Conservation (phyloP, 495 filamentous ascomycete species). For the Xylaria castorea region DNA sequence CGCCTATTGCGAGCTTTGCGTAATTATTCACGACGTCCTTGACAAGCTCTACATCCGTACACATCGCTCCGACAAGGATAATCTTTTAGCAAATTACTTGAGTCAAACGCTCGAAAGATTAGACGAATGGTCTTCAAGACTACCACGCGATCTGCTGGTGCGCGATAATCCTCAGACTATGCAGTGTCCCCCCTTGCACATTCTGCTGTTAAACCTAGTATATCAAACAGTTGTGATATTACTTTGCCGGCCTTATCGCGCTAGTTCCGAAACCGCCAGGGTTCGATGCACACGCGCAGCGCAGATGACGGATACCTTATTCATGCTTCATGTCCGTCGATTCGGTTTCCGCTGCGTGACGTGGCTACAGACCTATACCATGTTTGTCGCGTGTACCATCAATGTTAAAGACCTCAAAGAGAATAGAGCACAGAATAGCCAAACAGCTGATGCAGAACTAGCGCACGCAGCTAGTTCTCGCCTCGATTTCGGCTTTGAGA, state of each 20-base stretch:
- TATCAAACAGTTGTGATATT: constrained; percentile 18
- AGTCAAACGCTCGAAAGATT: constrained; percentile 3
- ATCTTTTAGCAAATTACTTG: background rate
- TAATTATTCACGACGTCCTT: constrained; percentile 2
- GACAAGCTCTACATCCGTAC: constrained; percentile 6
- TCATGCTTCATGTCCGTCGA: constrained; percentile 13
- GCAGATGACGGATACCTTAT: constrained; percentile 12
- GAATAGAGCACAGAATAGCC: background rate
- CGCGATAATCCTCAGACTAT: background rate
- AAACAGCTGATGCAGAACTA: background rate
- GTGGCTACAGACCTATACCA: constrained; percentile 11
- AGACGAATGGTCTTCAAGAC: background rate
- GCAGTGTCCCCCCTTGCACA: constrained; percentile 8
- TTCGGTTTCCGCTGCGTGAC: constrained; percentile 16
- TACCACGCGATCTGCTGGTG: constrained; percentile 3
- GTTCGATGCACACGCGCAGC: constrained; percentile 7
- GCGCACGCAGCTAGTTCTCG: constrained; percentile 15
- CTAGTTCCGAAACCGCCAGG: constrained; percentile 8
- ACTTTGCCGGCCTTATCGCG: constrained; percentile 17
- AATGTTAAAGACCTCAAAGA: constrained; percentile 11
- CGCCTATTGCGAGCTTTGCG: constrained; percentile 13
- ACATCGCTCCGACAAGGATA: background rate
- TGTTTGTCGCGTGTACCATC: constrained; percentile 11
- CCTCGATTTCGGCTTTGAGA: constrained; percentile 13
- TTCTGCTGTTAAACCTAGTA: constrained; percentile 7